Base-by-base conservation (phyloP, 2,329 filamentous ascomycete species). In the Curvularia eragrostidis region DNA sequence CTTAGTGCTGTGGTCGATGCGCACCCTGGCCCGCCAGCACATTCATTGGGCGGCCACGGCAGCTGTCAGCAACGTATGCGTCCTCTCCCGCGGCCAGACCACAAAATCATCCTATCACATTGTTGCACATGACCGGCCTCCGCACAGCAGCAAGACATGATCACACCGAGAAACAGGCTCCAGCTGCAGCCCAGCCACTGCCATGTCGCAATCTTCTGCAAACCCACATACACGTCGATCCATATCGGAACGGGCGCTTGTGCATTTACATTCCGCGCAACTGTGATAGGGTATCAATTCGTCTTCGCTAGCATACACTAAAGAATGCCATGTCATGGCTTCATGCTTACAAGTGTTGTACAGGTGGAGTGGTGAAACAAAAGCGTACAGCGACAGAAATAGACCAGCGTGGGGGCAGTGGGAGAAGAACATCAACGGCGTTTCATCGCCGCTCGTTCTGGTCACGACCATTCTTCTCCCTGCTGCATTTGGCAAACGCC, bases 401-500 rank as follows among this genome's bases (percentile, higher is more conserved):
- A 21, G 24, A 12, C 26, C 24, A 34, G 13, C 24, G 24, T 28
- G 15, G 30, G 18, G 26, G n/a, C n/a, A 13, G 19, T 43, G 18
- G 48, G 41, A 32, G 26, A 7, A 51, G 1, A 30, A 19, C 5
- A 36, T 7, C 15, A 5, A 18, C 24, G 1, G 28, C 26, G 21
- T 26, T 32, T 56, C 52, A 59, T 48, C 42, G 48, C 36, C 57
- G 41, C 38, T 47, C 49, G 21, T 32, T 30, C 21, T 48, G 53
- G 4, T 43, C 36, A 15, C 49, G 48, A 3, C 12, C 21, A 10
- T 56, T 52, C 63, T 59, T 64, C 47, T 56, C 54, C 24, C 56
- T 67, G 48, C 53, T 55, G 28, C 61, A 66, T 53, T 58, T 65
- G 6, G 54, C 71, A 62, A 77, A 78, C 3, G 81, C 81, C 52